Base-by-base conservation (phyloP, 257 asterid genomes). In the Misopates orontium region DNA sequence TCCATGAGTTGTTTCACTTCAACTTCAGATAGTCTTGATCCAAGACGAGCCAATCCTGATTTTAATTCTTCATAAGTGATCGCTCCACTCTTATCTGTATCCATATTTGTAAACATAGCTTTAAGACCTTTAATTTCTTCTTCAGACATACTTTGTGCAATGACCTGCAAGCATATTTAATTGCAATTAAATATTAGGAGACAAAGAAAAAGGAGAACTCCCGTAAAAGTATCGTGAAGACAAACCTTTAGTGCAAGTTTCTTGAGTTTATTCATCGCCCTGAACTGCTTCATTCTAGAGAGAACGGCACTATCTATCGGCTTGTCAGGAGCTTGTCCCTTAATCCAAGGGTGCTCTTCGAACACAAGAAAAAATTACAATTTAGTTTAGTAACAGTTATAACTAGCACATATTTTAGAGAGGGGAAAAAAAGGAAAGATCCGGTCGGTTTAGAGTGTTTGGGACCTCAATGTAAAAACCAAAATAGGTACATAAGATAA, bases 241-340 rank as follows among this genome's bases (percentile, higher is more conserved):
- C 28, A 69, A 47, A 87, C 95, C 95, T 87, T 84, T 60, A 87
- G 60, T 25, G 95, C 95, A 42, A 87, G 89, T 80, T 87, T 83
- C 80, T 87, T 84, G 77, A 87, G 87, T 80, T 87, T 87, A 77
- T 87, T 87, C 91, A 84, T 84, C 48, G 95, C 95, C 73, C 95
- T 80, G 77, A 87, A 87, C 75, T 87, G 95, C 82, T 87, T 84
- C 95, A 87, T 87, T 85, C 95, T 78, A 31, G 91, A 84, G 51
- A 87, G 85, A 71, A 87, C 95, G n/a, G 95, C 95, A 73, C 95
- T 87, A 54, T 80, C 89, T 31, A 87, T 84, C 53, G 82, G 89
- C 79, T 84, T 82, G 77, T 84, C 95, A 55, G 95, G 73, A 36
- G 95, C 95, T 65, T 80, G 84, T 69, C 95, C 95, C 78, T 77